phyloP scores from a whole-genome alignment of 2,329 filamentous ascomycete species.

The Xylariales sp. region DNA sequence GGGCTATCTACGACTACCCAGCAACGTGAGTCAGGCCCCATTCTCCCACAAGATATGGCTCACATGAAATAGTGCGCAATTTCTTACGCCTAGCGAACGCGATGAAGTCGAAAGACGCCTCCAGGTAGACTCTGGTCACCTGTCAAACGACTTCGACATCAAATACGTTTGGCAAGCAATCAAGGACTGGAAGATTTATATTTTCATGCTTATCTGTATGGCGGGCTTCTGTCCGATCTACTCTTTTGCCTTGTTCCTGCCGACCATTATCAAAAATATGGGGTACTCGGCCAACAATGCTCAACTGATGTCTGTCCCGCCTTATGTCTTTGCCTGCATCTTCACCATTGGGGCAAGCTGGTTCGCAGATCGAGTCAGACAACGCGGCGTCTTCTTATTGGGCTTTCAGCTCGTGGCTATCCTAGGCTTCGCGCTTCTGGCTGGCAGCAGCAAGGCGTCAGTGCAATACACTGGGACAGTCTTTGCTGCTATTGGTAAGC shows the following conservation, averaged over 20 bases:
- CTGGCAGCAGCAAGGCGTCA: constrained; percentile 28
- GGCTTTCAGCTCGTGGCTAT: constrained; percentile 41
- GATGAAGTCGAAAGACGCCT: constrained; percentile 38
- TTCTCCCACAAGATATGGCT: background rate
- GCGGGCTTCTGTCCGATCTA: constrained; percentile 55
- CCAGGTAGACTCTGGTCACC: constrained; percentile 36
- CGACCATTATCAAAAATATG: constrained; percentile 51
- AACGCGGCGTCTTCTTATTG: constrained; percentile 35
- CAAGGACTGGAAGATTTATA: constrained; percentile 51
- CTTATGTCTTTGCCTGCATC: constrained; percentile 53
- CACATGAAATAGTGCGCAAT: constrained; percentile 34
- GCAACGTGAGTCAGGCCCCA: constrained; percentile 20
- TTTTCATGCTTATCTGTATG: constrained; percentile 59
- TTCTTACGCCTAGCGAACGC: constrained; percentile 40
- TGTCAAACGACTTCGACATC: constrained; percentile 54
- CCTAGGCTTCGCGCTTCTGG: constrained; percentile 38
- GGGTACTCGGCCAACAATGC: constrained; percentile 47
- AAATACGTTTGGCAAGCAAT: constrained; percentile 52
- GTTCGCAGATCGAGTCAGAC: constrained; percentile 21
- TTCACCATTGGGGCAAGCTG: constrained; percentile 46
- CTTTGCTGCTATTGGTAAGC: constrained; percentile 33
- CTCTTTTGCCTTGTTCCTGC: constrained; percentile 58
- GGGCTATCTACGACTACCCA: constrained; percentile 57
- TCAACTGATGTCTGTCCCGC: constrained; percentile 60
- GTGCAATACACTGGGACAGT: constrained; percentile 46